phyloP scores from a whole-genome alignment of 179 eudicot species.

The Camellia oleifera region DNA sequence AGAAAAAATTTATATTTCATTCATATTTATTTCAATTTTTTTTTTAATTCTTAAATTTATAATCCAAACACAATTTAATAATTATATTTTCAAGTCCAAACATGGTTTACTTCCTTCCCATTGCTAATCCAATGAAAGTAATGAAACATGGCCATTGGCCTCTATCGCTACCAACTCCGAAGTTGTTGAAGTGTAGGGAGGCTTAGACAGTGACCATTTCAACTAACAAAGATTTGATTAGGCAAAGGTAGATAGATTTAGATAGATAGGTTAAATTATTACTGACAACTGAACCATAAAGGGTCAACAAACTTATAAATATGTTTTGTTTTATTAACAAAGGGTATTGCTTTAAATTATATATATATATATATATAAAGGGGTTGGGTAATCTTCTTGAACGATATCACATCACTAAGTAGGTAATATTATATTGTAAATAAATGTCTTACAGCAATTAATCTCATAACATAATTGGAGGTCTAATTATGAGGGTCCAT shows the following conservation, averaged over 20 bases:
- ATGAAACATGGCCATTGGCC: no score
- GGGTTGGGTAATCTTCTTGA: background rate
- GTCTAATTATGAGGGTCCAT: background rate
- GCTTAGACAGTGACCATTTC: background rate
- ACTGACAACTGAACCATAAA: no score
- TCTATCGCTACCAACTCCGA: background rate
- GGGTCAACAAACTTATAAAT: background rate
- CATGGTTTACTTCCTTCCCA: no score
- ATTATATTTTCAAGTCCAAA: no score
- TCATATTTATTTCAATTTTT: no score
- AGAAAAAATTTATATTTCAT: no score
- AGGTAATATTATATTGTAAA: background rate
- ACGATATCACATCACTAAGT: background rate
- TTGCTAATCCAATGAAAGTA: no score
- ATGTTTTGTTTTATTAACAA: background rate
- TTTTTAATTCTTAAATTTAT: no score
- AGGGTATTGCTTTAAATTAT: background rate
- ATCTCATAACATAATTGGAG: conserved; percentile 2
- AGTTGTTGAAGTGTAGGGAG: background rate
- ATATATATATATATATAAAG: background rate
- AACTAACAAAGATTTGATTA: background rate
- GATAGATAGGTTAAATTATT: background rate
- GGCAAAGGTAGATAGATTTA: background rate
- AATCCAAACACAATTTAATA: no score
- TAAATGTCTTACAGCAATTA: background rate